Evolutionary conservation across 805 yeast genomes (phyloP), one percentile per base, ranked within the genome.

Genomic region (Nakazawaea peltata): DNA sequence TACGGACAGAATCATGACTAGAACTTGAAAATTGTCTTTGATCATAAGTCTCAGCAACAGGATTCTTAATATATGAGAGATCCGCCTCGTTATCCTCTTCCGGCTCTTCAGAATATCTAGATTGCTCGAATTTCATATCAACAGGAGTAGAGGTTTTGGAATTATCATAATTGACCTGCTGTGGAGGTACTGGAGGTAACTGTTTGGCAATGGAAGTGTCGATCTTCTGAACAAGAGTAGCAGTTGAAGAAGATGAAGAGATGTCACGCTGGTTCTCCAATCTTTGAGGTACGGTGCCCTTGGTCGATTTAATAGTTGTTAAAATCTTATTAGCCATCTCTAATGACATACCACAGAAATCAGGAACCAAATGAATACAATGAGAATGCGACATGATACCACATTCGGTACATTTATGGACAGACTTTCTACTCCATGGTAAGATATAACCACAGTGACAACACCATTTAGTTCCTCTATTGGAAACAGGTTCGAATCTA

Each of bases 391-490:
- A 90, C 81, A 90, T 85, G 15, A 87, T 76, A 21, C 94, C 94
- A 75, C 98, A 92, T 46, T 83, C 92, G 4, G 81, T 65, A 68
- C 98, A 90, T 56, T 86, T 92, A 34, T 96, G 71, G 9, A 88
- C 94, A 48, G 84, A 87, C 57, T 86, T 87, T 50, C 81, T 76
- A 35, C 97, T 95, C 81, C 96, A 81, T 13, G 98, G 97, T 43
- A 92, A 67, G 34, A 92, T 78, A 53, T 86, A 86, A 42, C 99
- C 99, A 70, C 99, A 92, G 56, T 92, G 99, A 49, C 97, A 92
- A 62, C 99, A 92, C 99, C 99, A 92, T 53, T 90, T 88, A 2
- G 99, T 94, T 49, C 96, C 94, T 59, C 87, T 79, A 52, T 92
- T 92, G 13, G 92, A 72, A 19, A 77, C 74, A n/a, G 90, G 88